phyloP scores from a whole-genome alignment of 2,329 filamentous ascomycete genomes.

The Magnaporthiopsis poae region DNA sequence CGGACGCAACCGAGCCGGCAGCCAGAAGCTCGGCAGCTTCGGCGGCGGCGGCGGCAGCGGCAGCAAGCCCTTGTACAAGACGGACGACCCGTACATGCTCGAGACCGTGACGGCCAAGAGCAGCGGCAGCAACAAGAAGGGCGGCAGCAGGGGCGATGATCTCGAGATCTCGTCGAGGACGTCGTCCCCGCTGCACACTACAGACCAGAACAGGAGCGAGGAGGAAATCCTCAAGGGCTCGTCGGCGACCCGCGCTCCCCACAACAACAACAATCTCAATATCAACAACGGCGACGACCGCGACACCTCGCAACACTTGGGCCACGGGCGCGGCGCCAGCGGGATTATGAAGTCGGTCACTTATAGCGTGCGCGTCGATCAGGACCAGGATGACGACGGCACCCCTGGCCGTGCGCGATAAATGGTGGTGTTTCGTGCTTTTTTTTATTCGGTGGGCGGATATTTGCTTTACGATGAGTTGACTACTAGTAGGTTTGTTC shows the following conservation, averaged over 20 bases:
- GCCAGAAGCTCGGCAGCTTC: constrained; percentile 30
- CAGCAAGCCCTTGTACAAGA: constrained; percentile 4
- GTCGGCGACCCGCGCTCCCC: neutral
- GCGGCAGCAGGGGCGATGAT: neutral
- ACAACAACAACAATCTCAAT: too few species aligned
- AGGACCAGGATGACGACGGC: constrained; percentile 11
- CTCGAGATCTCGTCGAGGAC: neutral
- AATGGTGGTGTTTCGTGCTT: neutral
- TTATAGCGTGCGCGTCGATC: constrained; percentile 30
- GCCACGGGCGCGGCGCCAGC: neutral
- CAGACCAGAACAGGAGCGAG: constrained; percentile 19
- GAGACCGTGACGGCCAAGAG: constrained; percentile 18
- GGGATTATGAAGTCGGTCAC: constrained; percentile 32
- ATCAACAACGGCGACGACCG: constrained; percentile 15
- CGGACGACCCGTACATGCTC: constrained; percentile 12
- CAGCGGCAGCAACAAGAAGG: neutral
- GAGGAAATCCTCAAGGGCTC: constrained; percentile 27
- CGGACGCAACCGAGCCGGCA: constrained; percentile 20
- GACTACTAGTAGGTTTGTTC: neutral
- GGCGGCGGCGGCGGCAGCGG: constrained; percentile 18
- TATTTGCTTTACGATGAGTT: neutral
- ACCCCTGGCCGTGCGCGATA: neutral
- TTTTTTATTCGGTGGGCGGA: neutral
- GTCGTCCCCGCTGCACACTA: constrained; percentile 9
- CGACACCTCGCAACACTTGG: neutral